Percentiles rank a stretch among this genome's conserved stretches.
Conservation (phyloP, 192 early-diverging fungal species). For the Diversispora eburnea region DNA sequence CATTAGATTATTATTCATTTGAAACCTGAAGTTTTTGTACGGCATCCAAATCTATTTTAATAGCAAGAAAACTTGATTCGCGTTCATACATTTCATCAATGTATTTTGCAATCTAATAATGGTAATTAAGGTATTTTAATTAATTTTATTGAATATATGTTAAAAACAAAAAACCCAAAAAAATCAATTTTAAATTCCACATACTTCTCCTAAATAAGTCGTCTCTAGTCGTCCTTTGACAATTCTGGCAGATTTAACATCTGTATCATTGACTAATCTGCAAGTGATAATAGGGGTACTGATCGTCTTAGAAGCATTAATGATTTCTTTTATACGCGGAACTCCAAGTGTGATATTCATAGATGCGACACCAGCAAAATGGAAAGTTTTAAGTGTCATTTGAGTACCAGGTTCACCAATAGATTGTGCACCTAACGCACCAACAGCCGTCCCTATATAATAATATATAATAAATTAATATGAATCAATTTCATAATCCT, state of each 20-base stretch:
- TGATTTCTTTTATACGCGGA: constrained; percentile 99
- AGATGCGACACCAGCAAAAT: constrained; percentile 98
- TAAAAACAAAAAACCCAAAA: constrained; percentile 3
- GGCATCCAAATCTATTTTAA: constrained; percentile 82
- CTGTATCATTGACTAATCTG: constrained; percentile 60
- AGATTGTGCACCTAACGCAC: constrained; percentile 93
- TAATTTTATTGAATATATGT: background rate
- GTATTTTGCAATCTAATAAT: constrained; percentile 74
- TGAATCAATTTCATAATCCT: no score
- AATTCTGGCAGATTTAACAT: constrained; percentile 82
- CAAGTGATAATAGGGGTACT: constrained; percentile 88
- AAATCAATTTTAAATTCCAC: constrained; percentile 18
- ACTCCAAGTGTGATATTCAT: constrained; percentile 99
- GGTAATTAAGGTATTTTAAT: background rate
- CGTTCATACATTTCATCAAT: constrained; percentile 86
- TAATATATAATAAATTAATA: background rate
- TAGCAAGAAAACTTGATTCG: constrained; percentile 68
- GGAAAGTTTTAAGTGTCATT: constrained; percentile 99
- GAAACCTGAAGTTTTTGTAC: constrained; percentile 74
- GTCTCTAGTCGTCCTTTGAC: constrained; percentile 95
- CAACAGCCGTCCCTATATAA: constrained; percentile 69
- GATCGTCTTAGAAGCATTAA: constrained; percentile 97
- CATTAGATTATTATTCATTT: background rate
- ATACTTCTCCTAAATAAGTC: constrained; percentile 76
- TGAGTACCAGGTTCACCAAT: constrained; percentile 99